Conservation (phyloP, 2,329 filamentous ascomycete genomes). For the Cercospora zeae-maydis region DNA sequence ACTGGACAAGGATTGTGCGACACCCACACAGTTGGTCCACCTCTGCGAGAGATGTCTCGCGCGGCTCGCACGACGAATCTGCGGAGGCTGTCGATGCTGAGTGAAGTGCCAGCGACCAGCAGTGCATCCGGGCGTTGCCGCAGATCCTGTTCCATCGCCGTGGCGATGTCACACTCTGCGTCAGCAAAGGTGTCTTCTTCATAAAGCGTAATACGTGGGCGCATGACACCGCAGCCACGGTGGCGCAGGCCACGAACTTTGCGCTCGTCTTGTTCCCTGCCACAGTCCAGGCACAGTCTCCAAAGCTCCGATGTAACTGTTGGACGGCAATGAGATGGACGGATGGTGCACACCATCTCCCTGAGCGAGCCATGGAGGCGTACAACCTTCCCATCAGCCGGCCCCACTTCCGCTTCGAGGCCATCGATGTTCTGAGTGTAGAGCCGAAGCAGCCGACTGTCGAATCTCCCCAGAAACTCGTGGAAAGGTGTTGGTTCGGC, state of each 20-base stretch:
- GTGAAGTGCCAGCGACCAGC: neutral
- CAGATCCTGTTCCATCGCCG: neutral
- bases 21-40: neutral
- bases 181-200: constrained; percentile 2
- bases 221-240: neutral
- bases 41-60: neutral
- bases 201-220: constrained; percentile 3
- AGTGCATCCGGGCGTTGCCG: neutral
- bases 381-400: neutral
- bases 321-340: neutral
- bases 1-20: neutral
- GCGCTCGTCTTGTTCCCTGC: neutral
- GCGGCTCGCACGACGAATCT: neutral
- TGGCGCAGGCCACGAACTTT: neutral
- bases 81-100: neutral
- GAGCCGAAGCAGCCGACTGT: neutral
- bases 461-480: neutral
- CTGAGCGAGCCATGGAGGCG: neutral
- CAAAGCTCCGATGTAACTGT: too few species aligned
- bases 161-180: neutral
- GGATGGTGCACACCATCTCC: neutral
- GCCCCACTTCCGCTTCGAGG: neutral
- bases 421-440: constrained; percentile 5
- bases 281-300: neutral
- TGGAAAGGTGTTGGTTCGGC: constrained; percentile 2